phyloP scores from a whole-genome alignment of 1,284 basidiomycete species.

The Vanrija pseudolonga region DNA sequence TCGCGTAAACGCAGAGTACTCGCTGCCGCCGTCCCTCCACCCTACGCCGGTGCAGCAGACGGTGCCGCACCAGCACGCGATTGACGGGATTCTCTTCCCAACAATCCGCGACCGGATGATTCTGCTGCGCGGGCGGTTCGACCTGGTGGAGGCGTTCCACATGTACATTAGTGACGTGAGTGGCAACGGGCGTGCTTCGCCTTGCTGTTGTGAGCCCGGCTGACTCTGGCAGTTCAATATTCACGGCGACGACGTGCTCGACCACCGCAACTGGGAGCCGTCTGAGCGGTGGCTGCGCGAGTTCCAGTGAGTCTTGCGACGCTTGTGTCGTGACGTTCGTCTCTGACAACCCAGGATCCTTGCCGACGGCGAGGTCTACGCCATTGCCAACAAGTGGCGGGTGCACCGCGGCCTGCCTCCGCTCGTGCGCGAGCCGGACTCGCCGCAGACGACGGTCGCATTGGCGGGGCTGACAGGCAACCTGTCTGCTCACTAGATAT shows the following conservation, averaged over 20 bases:
- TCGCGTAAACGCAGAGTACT: slow-evolving; percentile 61
- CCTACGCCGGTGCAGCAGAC: slow-evolving; percentile 82
- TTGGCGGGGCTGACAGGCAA: too few species aligned
- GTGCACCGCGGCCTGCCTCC: slow-evolving; percentile 25
- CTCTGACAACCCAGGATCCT: slow-evolving; percentile 30
- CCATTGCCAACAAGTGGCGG: slow-evolving; percentile 44
- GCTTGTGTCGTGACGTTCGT: too few species aligned
- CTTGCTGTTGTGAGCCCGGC: too few species aligned
- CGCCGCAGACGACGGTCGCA: too few species aligned
- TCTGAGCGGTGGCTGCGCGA: slow-evolving; percentile 73
- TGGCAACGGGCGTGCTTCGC: background rate
- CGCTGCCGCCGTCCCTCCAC: slow-evolving; percentile 77
- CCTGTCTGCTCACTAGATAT: too few species aligned
- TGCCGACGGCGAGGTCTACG: slow-evolving; percentile 43
- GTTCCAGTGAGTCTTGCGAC: slow-evolving; percentile 60
- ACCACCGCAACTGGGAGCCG: slow-evolving; percentile 83
- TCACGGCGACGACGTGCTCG: slow-evolving; percentile 82
- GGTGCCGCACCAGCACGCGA: slow-evolving; percentile 83
- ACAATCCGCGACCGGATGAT: slow-evolving; percentile 86
- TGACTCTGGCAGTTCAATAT: slow-evolving; percentile 60
- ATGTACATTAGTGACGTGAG: slow-evolving; percentile 36
- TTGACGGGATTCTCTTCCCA: slow-evolving; percentile 80
- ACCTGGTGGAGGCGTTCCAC: slow-evolving; percentile 35
- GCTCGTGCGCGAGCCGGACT: slow-evolving; percentile 13
- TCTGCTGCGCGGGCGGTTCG: slow-evolving; percentile 59